Percentiles rank a stretch among this genome's conserved stretches.
Evolutionary conservation across 1,284 basidiomycete species (phyloP).

Genomic region (Mycosarcoma maydis): DNA sequence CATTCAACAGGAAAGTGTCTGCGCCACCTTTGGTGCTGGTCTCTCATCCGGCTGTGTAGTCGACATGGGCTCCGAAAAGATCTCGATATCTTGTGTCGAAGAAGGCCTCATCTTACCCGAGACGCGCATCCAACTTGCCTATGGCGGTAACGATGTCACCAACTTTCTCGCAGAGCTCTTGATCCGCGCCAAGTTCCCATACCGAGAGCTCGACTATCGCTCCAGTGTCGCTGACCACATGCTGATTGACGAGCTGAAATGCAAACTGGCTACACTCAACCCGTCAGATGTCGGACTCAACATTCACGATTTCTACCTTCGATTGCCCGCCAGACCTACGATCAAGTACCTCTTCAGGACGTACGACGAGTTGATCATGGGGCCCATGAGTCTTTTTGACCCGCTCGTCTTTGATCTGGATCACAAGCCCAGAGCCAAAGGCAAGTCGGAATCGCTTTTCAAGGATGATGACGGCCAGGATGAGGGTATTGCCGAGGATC

Average conservation of each 20-base stretch:
- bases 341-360: slow-evolving; percentile 89
- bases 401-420: slow-evolving; percentile 90
- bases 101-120: slow-evolving; percentile 90
- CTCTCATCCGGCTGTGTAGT: slow-evolving; percentile 94
- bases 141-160: slow-evolving; percentile 94
- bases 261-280: slow-evolving; percentile 61
- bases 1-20: slow-evolving; percentile 75
- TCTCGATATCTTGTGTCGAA: slow-evolving; percentile 91
- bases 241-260: slow-evolving; percentile 62
- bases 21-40: slow-evolving; percentile 93
- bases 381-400: slow-evolving; percentile 91
- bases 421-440: slow-evolving; percentile 71
- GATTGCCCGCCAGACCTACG: slow-evolving; percentile 78
- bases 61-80: slow-evolving; percentile 86
- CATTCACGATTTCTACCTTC: slow-evolving; percentile 78
- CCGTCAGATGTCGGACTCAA: slow-evolving; percentile 63
- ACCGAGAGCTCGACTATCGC: slow-evolving; percentile 76
- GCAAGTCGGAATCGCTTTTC: slow-evolving; percentile 15
- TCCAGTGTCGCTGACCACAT: slow-evolving; percentile 51
- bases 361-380: slow-evolving; percentile 95
- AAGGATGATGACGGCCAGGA: slow-evolving; percentile 45
- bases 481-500: slow-evolving; percentile 47
- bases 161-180: slow-evolving; percentile 85
- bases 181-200: slow-evolving; percentile 85
- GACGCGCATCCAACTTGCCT: slow-evolving; percentile 83